A percentile compares a stretch with the other conserved stretches of the same genome.
Conservation (phyloP, 495 filamentous ascomycete species). For the Aspergillus mulundensis region DNA sequence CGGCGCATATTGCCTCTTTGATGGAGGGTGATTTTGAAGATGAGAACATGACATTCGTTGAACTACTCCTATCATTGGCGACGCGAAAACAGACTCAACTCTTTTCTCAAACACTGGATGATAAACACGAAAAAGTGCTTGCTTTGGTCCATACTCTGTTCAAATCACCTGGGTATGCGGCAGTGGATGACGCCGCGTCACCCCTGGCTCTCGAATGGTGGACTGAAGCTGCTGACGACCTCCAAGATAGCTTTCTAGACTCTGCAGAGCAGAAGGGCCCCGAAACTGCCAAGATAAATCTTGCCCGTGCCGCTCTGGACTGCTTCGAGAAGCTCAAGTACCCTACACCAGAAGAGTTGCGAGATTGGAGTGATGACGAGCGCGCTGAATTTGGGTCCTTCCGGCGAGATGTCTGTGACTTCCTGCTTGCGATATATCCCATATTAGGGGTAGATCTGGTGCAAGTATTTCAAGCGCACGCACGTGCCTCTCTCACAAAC, state of each 20-base stretch:
- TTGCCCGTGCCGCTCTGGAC: conserved; percentile 35
- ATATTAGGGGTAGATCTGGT: conserved; percentile 66
- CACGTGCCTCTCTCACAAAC: conserved; percentile 53
- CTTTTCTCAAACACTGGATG: conserved; percentile 26
- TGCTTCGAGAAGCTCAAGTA: conserved; percentile 41
- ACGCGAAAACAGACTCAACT: conserved; percentile 29
- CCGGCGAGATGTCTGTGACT: conserved; percentile 75
- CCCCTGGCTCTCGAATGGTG: conserved; percentile 80
- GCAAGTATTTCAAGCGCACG: conserved; percentile 62
- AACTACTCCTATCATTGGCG: conserved; percentile 66
- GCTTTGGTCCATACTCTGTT: conserved; percentile 58
- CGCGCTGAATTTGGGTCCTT: conserved; percentile 70
- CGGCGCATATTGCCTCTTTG: conserved; percentile 39
- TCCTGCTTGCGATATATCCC: conserved; percentile 71
- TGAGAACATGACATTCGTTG: conserved; percentile 63
- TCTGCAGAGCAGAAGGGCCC: conserved; percentile 21
- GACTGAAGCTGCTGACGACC: conserved; percentile 50
- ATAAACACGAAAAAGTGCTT: conserved; percentile 38
- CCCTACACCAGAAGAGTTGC: conserved; percentile 26
- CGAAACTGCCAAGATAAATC: conserved; percentile 29
- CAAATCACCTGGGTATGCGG: conserved; percentile 66
- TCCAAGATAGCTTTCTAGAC: conserved; percentile 31
- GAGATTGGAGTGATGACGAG: conserved; percentile 67
- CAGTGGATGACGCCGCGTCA: conserved; percentile 73
- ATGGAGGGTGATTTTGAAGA: conserved; percentile 58